Evolutionary conservation across 768 basidiomycete species (phyloP), one percentile per base, ranked within the genome.

Genomic region (Suillus spraguei): DNA sequence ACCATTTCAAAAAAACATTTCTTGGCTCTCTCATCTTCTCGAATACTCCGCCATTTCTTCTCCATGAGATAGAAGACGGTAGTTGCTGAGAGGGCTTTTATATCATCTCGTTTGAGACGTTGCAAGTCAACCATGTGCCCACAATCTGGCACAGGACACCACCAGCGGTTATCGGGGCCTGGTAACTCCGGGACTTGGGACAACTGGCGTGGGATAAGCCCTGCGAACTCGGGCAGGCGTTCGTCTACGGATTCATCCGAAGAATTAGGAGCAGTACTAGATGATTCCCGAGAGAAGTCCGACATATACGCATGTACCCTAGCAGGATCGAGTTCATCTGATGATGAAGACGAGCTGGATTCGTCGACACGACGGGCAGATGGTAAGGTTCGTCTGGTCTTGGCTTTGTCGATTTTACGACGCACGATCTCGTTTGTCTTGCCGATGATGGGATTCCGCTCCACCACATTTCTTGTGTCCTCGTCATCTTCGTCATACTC

Each of bases 251-350:
- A 60, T 13, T 70, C 59, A 46, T 73, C 72, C 53, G 60, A 62
- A 11, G 80, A 77, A 49, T 81, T 80, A 2, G 81, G 72, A n/a
- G 74, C 78, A 7, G 80, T 76, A 14, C 74, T 75, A 24, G 82
- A 81, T 5, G 85, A 85, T 8, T 72, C 68, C n/a, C 82, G 81
- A 13, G 83, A 84, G 69, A 88, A 88, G 67, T 89, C 87, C 0
- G 83, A 79, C 68, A 84, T 85, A 65, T 87, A 87, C 13, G 46
- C 68, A 70, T 68, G 60, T 69, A 76, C 54, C 68, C 56, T 60
- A 16, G 55, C 60, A n/a, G 44, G 60, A 28, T 44, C 42, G 14
- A 54, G 66, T 28, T 20, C 63, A 1, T 76, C 75, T 14, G 69
- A 68, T 2, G 33, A 71, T 39, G 76, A 70, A 16, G 39, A 72